Evolutionary conservation across 2,329 filamentous ascomycete species (phyloP), one percentile per base, ranked within the genome.

Genomic region (Fusarium udum): DNA sequence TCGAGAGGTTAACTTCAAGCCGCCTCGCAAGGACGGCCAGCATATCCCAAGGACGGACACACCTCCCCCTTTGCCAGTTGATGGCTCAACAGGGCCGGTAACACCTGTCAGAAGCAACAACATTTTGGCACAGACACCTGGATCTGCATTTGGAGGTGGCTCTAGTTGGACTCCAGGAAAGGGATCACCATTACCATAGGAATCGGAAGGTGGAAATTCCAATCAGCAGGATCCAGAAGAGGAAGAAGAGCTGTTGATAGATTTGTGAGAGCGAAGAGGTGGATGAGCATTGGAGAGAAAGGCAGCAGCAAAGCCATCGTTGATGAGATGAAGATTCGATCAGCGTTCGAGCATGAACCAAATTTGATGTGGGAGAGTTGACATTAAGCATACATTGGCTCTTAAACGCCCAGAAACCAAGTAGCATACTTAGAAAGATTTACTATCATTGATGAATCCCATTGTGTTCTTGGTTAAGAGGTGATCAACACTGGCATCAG

Each of bases 31-130:
- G 72, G 86, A 86, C 55, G 86, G 83, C 26, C 76, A 80, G 64
- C 81, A 83, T 15, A 78, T 84, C 13, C 81, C 84, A 61, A 84
- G 87, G 61, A 85, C 84, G n/a, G 87, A 89, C 56, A 90, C 87
- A 7, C 88, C 88, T 3, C 88, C 88, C 7, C 88, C 89, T 8
- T 80, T 87, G 16, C 79, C 82, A 28, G 73, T 76, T 12, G 85
- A 84, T 26, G 79, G 79, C 20, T 79, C 75, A 32, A 67, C 75
- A 15, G 82, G 77, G 5, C 84, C 86, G 22, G 85, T 84, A n/a
- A 89, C 87, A 37, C 87, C 87, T 9, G 79, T 81, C 7, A 80
- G 82, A 76, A 84, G 83, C 36, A 81, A 80, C 7, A 78, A 72
- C 11, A 78, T 80, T 57, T 68, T 75, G 22, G 81, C 79, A 18